Percentiles rank a stretch among this genome's conserved stretches.
phyloP scores from a whole-genome alignment of 257 asterid species.

The Petunia axillaris region DNA sequence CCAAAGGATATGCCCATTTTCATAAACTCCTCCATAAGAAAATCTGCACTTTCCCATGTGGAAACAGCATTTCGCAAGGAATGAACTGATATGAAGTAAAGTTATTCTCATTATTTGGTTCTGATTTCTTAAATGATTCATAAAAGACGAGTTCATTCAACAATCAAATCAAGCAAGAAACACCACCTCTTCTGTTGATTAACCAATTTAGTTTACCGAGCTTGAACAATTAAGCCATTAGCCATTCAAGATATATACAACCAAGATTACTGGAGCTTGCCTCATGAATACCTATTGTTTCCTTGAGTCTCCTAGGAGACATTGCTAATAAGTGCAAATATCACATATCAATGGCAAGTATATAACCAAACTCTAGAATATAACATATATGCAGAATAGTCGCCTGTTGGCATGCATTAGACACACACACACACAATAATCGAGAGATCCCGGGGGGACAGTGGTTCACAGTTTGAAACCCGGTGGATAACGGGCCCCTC shows the following conservation, averaged over 20 bases:
- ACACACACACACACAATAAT: too few relatives aligned
- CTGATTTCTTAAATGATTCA: background rate
- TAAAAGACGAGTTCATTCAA: background rate
- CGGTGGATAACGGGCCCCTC: too few relatives aligned
- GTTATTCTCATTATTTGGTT: slow-evolving; percentile 14
- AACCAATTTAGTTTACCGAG: background rate
- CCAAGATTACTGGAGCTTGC: background rate
- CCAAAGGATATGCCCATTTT: slow-evolving; percentile 1
- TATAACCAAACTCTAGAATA: background rate
- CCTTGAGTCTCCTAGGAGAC: background rate
- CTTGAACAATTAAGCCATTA: background rate
- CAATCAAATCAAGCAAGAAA: slow-evolving; percentile 6
- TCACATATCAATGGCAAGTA: background rate
- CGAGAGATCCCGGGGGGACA: too few relatives aligned
- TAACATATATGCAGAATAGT: background rate
- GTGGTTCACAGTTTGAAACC: too few relatives aligned
- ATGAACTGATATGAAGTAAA: background rate
- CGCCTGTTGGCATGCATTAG: background rate
- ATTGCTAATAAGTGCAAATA: slow-evolving; percentile 10
- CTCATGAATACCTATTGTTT: background rate
- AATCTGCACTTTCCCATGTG: background rate
- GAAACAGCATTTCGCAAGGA: background rate
- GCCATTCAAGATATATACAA: slow-evolving; percentile 16
- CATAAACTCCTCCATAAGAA: slow-evolving; percentile 9
- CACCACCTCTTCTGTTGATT: background rate